These are phyloP conservation scores for Boletus tomentosulus DNA, from an alignment of 768 basidiomycete species.

Conservation along the genomic window DNA sequence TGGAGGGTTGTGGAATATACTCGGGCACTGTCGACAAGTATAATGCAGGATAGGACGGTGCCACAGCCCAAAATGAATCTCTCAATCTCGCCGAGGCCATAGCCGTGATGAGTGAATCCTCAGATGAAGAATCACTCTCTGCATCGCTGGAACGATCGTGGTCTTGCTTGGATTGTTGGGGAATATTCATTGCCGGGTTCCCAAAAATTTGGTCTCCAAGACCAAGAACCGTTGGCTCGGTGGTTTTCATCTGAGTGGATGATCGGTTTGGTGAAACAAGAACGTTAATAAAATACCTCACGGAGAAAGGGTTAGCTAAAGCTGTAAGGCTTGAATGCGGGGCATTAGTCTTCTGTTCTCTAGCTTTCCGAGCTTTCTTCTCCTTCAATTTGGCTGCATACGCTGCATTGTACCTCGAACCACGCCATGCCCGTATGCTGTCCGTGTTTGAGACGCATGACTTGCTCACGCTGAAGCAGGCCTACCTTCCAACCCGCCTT, in stretches of 20 bases:
- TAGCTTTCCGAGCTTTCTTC: slow-evolving; percentile 43
- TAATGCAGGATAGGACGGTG: slow-evolving; percentile 61
- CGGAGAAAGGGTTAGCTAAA: slow-evolving; percentile 67
- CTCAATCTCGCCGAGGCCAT: slow-evolving; percentile 50
- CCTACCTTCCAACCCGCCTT: slow-evolving; percentile 72
- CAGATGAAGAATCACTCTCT: slow-evolving; percentile 34
- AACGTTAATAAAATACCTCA: slow-evolving; percentile 30
- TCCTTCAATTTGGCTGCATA: slow-evolving; percentile 72
- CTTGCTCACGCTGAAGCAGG: not conserved
- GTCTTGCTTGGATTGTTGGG: slow-evolving; percentile 13
- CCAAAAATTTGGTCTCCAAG: slow-evolving; percentile 70
- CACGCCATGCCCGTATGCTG: slow-evolving; percentile 82
- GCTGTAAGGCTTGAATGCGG: slow-evolving; percentile 29
- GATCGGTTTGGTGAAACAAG: not conserved
- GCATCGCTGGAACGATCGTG: slow-evolving; percentile 27
- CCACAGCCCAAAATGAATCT: slow-evolving; percentile 63
- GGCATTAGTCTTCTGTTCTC: slow-evolving; percentile 34
- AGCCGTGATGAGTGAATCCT: slow-evolving; percentile 52
- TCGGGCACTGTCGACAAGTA: slow-evolving; percentile 77
- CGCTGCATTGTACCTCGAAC: slow-evolving; percentile 62
- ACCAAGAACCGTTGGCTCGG: slow-evolving; percentile 41
- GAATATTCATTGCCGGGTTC: slow-evolving; percentile 14
- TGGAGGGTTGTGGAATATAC: slow-evolving; percentile 57
- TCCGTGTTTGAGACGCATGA: slow-evolving; percentile 11
- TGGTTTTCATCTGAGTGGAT: slow-evolving; percentile 23